These are phyloP conservation scores for Crotalaria pallida DNA, from an alignment of 306 rosid genomes.

Conservation along the genomic window DNA sequence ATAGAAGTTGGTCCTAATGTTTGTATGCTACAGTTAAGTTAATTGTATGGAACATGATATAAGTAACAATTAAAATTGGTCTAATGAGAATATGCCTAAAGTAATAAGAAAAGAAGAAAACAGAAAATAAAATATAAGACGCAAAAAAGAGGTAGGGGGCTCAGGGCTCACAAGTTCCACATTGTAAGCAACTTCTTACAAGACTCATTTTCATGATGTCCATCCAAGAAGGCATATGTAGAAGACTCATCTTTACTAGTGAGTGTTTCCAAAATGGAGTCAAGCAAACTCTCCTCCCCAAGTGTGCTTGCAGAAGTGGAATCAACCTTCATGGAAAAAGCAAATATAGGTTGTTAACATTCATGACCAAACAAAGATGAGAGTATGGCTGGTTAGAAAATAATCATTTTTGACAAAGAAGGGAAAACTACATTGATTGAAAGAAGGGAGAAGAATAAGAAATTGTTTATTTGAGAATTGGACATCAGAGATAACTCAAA, in stretches of 20 bases:
- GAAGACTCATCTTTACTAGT: constrained; percentile 36
- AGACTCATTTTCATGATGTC: constrained; percentile 43
- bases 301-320: constrained; percentile 34
- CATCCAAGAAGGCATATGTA: constrained; percentile 49
- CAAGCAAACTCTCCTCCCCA: constrained; percentile 55
- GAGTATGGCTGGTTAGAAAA: no score
- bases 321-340: constrained; percentile 37
- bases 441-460: no score
- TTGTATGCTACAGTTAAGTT: background rate
- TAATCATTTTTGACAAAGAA: no score
- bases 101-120: background rate
- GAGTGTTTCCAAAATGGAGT: constrained; percentile 52
- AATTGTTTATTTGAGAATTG: no score
- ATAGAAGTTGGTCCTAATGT: background rate
- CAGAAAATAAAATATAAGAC: background rate
- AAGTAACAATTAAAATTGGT: background rate
- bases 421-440: no score
- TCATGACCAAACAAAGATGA: constrained; percentile 1
- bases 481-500: no score
- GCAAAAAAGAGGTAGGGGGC: background rate
- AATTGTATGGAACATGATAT: background rate
- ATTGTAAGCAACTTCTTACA: constrained; percentile 53
- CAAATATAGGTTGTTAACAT: constrained; percentile 9
- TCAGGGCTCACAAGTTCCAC: constrained; percentile 82
- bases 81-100: background rate